phyloP scores from a whole-genome alignment of 345 rosid species.

The Gossypium ekmanianum region DNA sequence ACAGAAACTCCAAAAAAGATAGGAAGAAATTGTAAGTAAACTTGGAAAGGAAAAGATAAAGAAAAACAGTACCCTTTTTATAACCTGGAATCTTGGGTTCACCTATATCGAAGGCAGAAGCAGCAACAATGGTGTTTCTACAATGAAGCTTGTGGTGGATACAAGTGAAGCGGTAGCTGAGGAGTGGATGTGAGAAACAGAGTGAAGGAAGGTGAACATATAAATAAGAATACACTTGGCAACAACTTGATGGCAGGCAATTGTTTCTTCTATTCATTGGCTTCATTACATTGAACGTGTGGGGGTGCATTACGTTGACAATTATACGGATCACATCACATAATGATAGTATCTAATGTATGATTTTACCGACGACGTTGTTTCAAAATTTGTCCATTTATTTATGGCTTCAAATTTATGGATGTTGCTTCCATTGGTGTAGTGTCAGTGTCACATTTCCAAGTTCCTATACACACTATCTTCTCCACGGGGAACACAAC shows the following conservation, averaged over 20 bases:
- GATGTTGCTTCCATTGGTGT: not conserved
- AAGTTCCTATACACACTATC: not conserved
- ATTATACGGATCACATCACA: not conserved
- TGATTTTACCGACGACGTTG: not conserved
- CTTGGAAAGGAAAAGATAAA: no score
- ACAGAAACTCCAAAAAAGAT: not conserved
- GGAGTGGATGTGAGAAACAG: not conserved
- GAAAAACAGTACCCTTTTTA: no score
- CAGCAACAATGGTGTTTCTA: no score
- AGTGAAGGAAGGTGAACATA: not conserved
- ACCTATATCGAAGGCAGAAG: no score
- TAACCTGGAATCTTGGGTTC: no score
- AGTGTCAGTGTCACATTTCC: not conserved
- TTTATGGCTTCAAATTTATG: not conserved
- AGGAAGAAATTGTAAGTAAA: not conserved
- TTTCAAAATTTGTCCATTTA: not conserved
- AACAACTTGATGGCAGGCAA: slow-evolving; percentile 7
- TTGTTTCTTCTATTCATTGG: slow-evolving; percentile 5
- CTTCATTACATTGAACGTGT: not conserved
- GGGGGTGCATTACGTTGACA: slow-evolving; percentile 8
- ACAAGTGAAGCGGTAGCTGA: not conserved
- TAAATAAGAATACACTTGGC: not conserved
- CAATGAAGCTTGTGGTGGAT: no score
- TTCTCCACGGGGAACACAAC: not conserved
- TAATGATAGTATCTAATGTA: no score